These are phyloP conservation scores for Annulohypoxylon maeteangense DNA, from an alignment of 495 filamentous ascomycete species.

Conservation along the genomic window DNA sequence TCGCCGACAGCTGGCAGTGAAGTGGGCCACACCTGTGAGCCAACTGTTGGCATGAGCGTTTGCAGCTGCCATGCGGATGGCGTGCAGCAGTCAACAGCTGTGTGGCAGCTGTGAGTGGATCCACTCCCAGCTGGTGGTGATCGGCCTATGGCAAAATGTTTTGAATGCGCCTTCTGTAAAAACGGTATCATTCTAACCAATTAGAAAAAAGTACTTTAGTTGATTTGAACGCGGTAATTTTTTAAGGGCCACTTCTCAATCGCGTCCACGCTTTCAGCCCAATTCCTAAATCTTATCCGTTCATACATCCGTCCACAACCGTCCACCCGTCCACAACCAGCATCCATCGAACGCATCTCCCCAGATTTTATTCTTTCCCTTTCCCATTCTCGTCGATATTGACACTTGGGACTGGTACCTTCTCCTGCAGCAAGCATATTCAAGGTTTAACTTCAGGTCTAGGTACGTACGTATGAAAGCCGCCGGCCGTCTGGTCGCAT, in stretches of 20 bases:
- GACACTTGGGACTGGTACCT: constrained; percentile 34
- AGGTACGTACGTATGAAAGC: constrained; percentile 46
- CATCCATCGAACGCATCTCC: constrained; percentile 35
- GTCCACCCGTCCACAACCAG: constrained; percentile 19
- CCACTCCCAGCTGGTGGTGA: too few species aligned
- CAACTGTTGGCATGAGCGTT: too few species aligned
- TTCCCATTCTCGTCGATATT: constrained; percentile 43
- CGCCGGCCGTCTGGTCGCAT: constrained; percentile 44
- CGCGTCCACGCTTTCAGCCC: constrained; percentile 35
- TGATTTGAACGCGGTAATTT: constrained; percentile 40
- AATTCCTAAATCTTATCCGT: constrained; percentile 31
- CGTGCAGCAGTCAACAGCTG: too few species aligned
- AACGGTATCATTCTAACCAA: too few species aligned
- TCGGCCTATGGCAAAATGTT: too few species aligned
- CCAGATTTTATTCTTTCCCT: constrained; percentile 41
- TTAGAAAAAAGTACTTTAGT: constrained; percentile 7
- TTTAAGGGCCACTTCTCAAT: constrained; percentile 40
- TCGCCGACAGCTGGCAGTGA: too few species aligned
- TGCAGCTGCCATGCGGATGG: too few species aligned
- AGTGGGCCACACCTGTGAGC: too few species aligned
- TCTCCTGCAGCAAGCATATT: constrained; percentile 40
- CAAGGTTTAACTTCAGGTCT: constrained; percentile 32
- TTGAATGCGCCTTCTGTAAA: too few species aligned
- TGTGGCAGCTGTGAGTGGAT: too few species aligned
- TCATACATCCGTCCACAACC: constrained; percentile 13